Base-by-base conservation (phyloP, 768 basidiomycete species). In the Boletus tomentosulus region DNA sequence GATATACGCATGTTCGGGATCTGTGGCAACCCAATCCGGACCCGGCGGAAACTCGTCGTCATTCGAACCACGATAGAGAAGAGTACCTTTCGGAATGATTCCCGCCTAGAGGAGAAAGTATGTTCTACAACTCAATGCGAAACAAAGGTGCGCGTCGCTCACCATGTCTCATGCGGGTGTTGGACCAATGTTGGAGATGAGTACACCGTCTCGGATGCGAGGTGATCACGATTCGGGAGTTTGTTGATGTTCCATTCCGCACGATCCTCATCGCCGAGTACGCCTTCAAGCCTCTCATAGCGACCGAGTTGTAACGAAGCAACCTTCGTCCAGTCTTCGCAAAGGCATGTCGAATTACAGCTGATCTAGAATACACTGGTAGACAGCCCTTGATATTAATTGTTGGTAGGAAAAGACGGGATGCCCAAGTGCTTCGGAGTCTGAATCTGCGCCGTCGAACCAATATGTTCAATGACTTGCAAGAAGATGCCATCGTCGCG, bases 91-190 rank as follows among this genome's bases (percentile, higher is more conserved):
- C 1, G 71, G 67, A 9, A 71, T 61, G n/a, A 54, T 57, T 1
- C 64, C 71, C 71, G 1, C 68, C 66, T 70, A 10, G 16, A 48
- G 39, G 31, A n/a, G 27, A 28, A 3, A 13, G 27, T 13, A 33
- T 10, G 22, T 43, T 9, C 9, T 19, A 19, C 19, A 19, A 25
- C 2, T 41, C 24, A 28, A 19, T 19, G 13, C 12, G 11, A 45
- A 27, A 12, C 4, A 24, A 11, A n/a, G n/a, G n/a, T n/a, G n/a
- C n/a, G 24, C 16, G 19, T 33, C 25, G n/a, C 53, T 13, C 24
- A 65, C 72, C 72, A 57, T 72, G 72, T n/a, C 69, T 67, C 44
- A 67, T 69, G n/a, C n/a, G n/a, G n/a, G n/a, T n/a, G n/a, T n/a
- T n/a, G n/a, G n/a, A n/a, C n/a, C n/a, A n/a, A n/a, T n/a, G n/a